Evolutionary conservation across 345 rosid species (phyloP).

Genomic region (Barbarea vulgaris): DNA sequence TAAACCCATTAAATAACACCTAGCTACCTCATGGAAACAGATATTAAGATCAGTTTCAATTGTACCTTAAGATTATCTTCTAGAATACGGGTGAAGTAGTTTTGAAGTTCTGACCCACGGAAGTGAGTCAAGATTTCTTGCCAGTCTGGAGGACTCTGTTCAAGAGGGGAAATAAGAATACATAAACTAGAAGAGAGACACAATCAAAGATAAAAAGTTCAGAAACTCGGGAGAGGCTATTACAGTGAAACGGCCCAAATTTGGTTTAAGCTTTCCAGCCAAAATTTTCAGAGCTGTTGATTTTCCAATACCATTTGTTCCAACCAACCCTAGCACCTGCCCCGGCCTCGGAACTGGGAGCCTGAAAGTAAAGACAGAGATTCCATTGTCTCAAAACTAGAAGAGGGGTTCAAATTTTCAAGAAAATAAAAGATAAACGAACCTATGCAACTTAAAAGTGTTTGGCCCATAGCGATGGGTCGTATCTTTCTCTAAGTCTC

Average conservation of each 20-base stretch:
- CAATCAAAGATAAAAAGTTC: constrained; percentile 15
- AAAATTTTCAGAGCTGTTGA: constrained; percentile 94
- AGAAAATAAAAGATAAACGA: constrained; percentile 2
- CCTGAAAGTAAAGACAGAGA: constrained; percentile 49
- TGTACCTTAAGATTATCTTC: constrained; percentile 94
- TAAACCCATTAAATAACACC: background rate
- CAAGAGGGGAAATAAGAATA: constrained; percentile 5
- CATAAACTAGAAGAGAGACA: background rate
- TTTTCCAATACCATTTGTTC: constrained; percentile 98
- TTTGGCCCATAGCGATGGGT: constrained; percentile 98
- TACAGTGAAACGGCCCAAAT: constrained; percentile 93
- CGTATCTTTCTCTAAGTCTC: constrained; percentile 88
- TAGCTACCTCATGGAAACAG: constrained; percentile 8
- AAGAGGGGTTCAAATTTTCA: background rate
- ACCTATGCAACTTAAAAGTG: constrained; percentile 95
- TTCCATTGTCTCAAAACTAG: constrained; percentile 31
- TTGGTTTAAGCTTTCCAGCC: constrained; percentile 97
- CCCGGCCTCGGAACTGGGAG: constrained; percentile 98
- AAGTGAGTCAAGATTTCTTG: constrained; percentile 96
- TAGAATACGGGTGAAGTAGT: constrained; percentile 91
- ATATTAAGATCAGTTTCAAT: background rate
- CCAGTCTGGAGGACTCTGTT: constrained; percentile 99
- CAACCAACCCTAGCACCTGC: constrained; percentile 98
- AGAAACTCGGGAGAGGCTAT: constrained; percentile 19
- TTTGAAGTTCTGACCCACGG: constrained; percentile 96